Evolutionary conservation across 73 alveolate genomes (phyloP).

Genomic region (Tetrahymena malaccensis): DNA sequence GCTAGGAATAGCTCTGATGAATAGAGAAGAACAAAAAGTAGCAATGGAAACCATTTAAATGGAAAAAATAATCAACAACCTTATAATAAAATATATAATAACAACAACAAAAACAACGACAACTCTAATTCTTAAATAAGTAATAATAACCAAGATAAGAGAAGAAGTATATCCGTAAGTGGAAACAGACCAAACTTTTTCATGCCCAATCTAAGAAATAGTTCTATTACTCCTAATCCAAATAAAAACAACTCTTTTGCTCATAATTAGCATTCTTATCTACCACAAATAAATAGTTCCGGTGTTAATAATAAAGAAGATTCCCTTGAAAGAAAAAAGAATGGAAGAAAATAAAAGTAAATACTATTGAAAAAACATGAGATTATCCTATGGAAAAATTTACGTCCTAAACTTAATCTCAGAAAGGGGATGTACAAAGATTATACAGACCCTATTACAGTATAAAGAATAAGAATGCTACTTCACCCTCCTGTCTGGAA

Average conservation of each 20-base stretch:
- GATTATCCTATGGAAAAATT: neutral
- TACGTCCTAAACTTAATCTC: neutral
- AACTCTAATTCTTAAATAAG: neutral
- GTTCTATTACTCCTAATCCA: neutral
- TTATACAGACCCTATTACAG: neutral
- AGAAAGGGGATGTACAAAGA: neutral
- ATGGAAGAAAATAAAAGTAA: neutral
- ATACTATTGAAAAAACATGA: neutral
- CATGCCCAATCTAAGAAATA: neutral
- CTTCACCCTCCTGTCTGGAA: neutral
- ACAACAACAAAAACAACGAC: neutral
- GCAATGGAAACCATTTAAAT: neutral
- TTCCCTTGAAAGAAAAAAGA: neutral
- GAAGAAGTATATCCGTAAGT: neutral
- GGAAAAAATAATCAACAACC: neutral
- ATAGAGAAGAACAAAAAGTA: neutral
- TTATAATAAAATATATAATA: neutral
- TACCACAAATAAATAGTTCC: neutral
- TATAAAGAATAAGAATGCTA: neutral
- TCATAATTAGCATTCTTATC: neutral
- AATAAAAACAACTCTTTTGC: neutral
- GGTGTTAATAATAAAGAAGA: neutral
- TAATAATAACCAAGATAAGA: neutral
- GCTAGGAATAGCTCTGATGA: neutral
- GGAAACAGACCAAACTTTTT: neutral